Percentiles rank a stretch among this genome's conserved stretches.
phyloP scores from a whole-genome alignment of 2,329 filamentous ascomycete species.

The Stagonosporopsis tanaceti region DNA sequence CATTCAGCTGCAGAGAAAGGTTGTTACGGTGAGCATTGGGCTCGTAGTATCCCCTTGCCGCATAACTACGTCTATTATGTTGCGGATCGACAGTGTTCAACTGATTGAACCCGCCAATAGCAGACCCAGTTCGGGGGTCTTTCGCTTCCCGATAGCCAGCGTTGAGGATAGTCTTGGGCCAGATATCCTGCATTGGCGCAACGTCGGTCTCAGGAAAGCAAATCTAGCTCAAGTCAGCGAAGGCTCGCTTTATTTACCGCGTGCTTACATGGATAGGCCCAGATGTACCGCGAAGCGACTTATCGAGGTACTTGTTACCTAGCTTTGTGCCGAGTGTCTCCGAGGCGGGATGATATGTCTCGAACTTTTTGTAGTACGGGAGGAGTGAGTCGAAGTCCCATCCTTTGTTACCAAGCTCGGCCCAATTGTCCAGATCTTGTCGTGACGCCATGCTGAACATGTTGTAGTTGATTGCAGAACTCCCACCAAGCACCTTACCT shows the following conservation, averaged over 20 bases:
- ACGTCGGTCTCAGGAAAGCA: constrained; percentile 35
- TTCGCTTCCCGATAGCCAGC: constrained; percentile 34
- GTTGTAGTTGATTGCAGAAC: constrained; percentile 47
- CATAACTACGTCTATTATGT: constrained; percentile 43
- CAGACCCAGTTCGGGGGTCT: constrained; percentile 38
- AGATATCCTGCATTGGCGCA: constrained; percentile 34
- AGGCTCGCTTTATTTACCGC: background rate
- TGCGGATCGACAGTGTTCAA: constrained; percentile 37
- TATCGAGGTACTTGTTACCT: constrained; percentile 38
- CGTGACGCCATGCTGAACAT: constrained; percentile 41
- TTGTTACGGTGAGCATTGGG: constrained; percentile 53
- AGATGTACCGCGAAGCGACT: constrained; percentile 31
- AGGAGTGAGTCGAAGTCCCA: constrained; percentile 48
- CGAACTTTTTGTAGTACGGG: constrained; percentile 49
- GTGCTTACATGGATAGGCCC: constrained; percentile 35
- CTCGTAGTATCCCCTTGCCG: constrained; percentile 49
- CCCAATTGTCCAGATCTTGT: constrained; percentile 51
- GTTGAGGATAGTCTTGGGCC: constrained; percentile 38
- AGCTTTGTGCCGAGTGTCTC: constrained; percentile 30
- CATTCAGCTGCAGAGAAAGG: constrained; percentile 58
- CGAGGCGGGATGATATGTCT: constrained; percentile 42
- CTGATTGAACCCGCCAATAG: constrained; percentile 45
- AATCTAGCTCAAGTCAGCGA: constrained; percentile 22
- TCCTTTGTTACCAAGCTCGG: constrained; percentile 48
- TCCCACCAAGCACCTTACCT: constrained; percentile 50